Conservation (phyloP, 2,329 filamentous ascomycete species). For the Scortechinia acanthostroma region DNA sequence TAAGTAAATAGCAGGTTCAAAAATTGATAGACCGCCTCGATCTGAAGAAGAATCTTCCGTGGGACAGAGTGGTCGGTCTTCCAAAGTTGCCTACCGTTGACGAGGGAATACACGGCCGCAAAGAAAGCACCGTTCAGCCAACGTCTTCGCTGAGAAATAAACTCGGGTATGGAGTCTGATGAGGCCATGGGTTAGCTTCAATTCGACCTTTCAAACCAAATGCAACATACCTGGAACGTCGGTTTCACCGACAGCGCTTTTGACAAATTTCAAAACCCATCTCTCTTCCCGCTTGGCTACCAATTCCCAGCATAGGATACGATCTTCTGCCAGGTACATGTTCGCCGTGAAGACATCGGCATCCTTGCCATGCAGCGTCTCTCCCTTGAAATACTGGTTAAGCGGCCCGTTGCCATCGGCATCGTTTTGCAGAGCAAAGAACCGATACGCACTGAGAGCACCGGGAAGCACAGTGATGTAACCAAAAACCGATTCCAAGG, state of each 20-base stretch:
- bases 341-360: conserved; percentile 13
- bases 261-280: conserved; percentile 69
- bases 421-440: conserved; percentile 65
- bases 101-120: conserved; percentile 64
- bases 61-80: conserved; percentile 58
- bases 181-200: not conserved
- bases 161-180: conserved; percentile 58
- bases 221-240: conserved; percentile 57
- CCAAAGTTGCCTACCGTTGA: conserved; percentile 67
- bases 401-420: conserved; percentile 62
- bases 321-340: conserved; percentile 53
- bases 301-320: conserved; percentile 57
- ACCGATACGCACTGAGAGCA: conserved; percentile 64
- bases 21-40: conserved; percentile 67
- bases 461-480: conserved; percentile 35
- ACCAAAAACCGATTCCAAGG: conserved; percentile 13
- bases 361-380: conserved; percentile 63
- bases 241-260: conserved; percentile 64
- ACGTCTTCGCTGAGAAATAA: conserved; percentile 64
- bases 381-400: conserved; percentile 70
- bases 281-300: conserved; percentile 64
- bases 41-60: conserved; percentile 60
- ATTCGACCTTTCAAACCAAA: too few relatives aligned
- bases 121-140: conserved; percentile 74
- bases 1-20: conserved; percentile 64